Evolutionary conservation across 441 rosid species (phyloP).

Genomic region (Syzygium syzygioides): DNA sequence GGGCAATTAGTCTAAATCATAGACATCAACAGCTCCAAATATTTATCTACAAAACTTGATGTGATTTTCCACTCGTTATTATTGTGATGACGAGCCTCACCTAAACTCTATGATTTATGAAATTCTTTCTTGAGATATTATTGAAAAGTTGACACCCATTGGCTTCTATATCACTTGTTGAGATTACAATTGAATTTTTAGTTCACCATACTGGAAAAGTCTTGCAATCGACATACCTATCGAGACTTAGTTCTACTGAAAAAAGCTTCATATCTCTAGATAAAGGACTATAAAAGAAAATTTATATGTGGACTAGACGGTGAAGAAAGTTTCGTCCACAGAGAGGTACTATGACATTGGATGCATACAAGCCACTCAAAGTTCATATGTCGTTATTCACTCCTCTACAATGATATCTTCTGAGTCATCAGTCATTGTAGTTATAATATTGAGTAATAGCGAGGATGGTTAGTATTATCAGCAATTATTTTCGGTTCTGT

Average conservation of each 20-base stretch:
- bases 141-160: constrained; percentile 7
- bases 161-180: background rate
- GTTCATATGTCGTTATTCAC: background rate
- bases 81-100: no score
- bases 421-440: background rate
- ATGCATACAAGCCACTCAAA: background rate
- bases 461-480: background rate
- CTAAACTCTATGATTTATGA: no score
- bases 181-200: background rate
- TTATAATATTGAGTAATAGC: background rate
- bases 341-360: background rate
- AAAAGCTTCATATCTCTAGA: background rate
- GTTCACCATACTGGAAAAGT: background rate
- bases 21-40: no score
- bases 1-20: no score
- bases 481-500: background rate
- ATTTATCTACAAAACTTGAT: no score
- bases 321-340: background rate
- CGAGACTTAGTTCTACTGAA: background rate
- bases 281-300: background rate
- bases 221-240: accelerated
- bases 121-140: background rate
- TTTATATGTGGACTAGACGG: background rate
- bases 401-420: background rate
- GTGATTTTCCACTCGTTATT: no score